Base-by-base conservation (phyloP, 805 yeast species). In the Debaryomyces castellii region DNA sequence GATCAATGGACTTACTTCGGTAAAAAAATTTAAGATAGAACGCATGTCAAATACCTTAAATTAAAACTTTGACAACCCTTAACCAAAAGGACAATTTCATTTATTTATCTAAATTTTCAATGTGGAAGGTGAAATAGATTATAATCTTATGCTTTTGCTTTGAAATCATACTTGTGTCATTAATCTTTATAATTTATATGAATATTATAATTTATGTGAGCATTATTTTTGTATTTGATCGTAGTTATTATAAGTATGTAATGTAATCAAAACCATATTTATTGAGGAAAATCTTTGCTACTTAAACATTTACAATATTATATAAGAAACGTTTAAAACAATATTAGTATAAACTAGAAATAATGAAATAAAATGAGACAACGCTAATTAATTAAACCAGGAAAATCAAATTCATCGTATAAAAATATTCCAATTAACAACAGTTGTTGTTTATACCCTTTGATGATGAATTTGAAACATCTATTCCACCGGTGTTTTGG, bases 1-100 rank as follows among this genome's bases (percentile, higher is more conserved):
- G 96, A 84, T 67, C 94, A 87, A 65, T 88, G 96, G 96, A 82
- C 79, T 37, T 85, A 85, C 67, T 85, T 83, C 62, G 90, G 89
- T 23, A 83, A 80, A 70, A 80, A 78, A 62, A 62, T 79, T 39
- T 81, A 65, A 64, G 5, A 9, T 18, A 27, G 35, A 21, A 14
- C 34, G 34, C 34, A 30, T 30, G 34, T 30, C 28, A 25, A 32
- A 32, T n/a, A 12, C 33, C 11, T 18, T 10, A 18, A 14, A 17
- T 18, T 20, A 6, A 17, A 33, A 20, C 9, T 6, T 25, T 25
- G 28, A 25, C 28, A 25, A 25, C 8, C 24, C 24, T 35, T 6
- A 3, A n/a, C 38, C 14, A 18, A 35, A 35, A 35, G 18, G 34
- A 16, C 34, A 30, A 8, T 30, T 28, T 30, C 18, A 30, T 30